A percentile compares a stretch with the other conserved stretches of the same genome.
Evolutionary conservation across 495 filamentous ascomycete genomes (phyloP).

Genomic region (Neurospora pannonica): DNA sequence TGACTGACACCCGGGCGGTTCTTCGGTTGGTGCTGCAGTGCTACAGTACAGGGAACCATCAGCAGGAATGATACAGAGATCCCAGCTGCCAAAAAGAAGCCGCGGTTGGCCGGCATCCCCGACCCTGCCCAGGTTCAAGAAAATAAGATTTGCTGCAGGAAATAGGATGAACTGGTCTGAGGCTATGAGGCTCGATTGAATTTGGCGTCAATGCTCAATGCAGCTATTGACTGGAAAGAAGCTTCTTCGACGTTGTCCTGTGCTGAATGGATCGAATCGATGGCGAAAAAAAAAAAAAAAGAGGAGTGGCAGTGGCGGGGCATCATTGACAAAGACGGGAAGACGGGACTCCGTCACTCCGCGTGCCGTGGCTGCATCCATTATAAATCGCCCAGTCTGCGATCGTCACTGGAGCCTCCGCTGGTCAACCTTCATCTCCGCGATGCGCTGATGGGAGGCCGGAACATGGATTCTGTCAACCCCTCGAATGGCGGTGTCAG

Average conservation of each 20-base stretch:
- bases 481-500: background rate
- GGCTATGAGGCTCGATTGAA: background rate
- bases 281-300: background rate
- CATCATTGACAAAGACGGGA: background rate
- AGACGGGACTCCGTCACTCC: background rate
- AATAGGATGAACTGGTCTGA: background rate
- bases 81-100: background rate
- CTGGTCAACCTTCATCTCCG: background rate
- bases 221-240: background rate
- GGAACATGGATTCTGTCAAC: background rate
- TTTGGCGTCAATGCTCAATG: background rate
- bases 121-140: background rate
- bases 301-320: background rate
- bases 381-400: background rate
- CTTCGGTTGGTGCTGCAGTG: background rate
- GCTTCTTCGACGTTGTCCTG: background rate
- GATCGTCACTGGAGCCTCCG: background rate
- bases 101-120: background rate
- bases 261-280: background rate
- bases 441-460: background rate
- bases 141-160: background rate
- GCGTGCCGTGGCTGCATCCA: background rate
- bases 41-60: background rate
- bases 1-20: background rate
- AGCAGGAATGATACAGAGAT: background rate